These are phyloP conservation scores for Fusarium nelsonii DNA, from an alignment of 2,329 filamentous ascomycete genomes.

Conservation along the genomic window DNA sequence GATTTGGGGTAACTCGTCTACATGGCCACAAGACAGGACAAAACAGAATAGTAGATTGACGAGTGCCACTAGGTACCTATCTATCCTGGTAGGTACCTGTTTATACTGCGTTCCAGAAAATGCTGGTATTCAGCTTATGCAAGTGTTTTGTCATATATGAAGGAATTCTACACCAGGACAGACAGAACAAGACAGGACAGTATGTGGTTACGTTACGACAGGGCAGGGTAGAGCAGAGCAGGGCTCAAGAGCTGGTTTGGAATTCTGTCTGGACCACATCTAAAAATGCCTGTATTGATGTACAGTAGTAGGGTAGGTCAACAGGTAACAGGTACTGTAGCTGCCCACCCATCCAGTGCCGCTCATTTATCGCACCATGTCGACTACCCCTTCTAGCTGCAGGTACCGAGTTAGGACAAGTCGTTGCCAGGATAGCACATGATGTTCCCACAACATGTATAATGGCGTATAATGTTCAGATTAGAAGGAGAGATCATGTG, in stretches of 20 bases:
- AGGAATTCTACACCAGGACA: conserved; percentile 12
- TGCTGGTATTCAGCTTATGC: not conserved
- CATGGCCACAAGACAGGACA: conserved; percentile 27
- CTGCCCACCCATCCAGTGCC: conserved; percentile 15
- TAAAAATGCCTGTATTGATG: not conserved
- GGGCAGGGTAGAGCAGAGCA: not conserved
- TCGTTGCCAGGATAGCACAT: conserved; percentile 27
- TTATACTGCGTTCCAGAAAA: not conserved
- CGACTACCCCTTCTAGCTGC: conserved; percentile 35
- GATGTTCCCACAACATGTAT: conserved; percentile 20
- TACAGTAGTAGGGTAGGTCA: not conserved
- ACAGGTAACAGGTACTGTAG: not conserved
- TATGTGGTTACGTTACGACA: no score
- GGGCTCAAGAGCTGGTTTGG: not conserved
- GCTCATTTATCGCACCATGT: conserved; percentile 33
- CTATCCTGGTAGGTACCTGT: not conserved
- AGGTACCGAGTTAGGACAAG: conserved; percentile 44
- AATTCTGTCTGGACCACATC: conserved; percentile 9
- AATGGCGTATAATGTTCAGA: not conserved
- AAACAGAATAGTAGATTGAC: conserved; percentile 17
- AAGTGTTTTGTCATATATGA: conserved; percentile 27
- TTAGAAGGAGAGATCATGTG: not conserved
- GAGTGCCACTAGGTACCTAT: no score
- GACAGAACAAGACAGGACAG: no score
- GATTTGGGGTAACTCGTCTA: conserved; percentile 23